Evolutionary conservation across 305 asterid species (phyloP).

Genomic region (Fraxinus albicans): DNA sequence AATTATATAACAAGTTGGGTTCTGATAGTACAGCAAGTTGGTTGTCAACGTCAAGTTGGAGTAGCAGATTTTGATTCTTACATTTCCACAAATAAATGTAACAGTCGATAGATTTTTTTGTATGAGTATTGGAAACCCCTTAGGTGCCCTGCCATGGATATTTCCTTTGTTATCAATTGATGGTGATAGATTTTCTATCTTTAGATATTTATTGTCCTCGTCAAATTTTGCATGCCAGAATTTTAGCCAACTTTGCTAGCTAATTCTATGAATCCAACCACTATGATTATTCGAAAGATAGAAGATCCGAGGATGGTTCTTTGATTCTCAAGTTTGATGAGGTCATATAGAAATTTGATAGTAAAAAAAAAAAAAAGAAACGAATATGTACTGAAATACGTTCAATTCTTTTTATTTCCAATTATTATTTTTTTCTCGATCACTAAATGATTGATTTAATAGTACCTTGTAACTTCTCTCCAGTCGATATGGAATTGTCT

Average conservation of each 20-base stretch:
- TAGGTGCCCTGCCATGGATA: neutral
- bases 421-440: neutral
- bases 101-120: neutral
- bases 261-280: neutral
- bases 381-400: neutral
- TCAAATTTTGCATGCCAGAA: neutral
- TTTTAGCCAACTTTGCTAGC: neutral
- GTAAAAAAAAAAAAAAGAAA: too few relatives aligned
- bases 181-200: neutral
- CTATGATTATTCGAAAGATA: neutral
- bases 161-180: neutral
- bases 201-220: too few relatives aligned
- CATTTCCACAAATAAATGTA: neutral
- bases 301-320: neutral
- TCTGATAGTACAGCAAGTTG: neutral
- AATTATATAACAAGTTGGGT: neutral
- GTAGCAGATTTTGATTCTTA: neutral
- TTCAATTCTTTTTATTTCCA: neutral
- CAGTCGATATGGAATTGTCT: neutral
- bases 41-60: neutral
- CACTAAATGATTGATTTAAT: neutral
- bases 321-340: too few relatives aligned
- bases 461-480: neutral
- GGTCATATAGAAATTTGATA: too few relatives aligned
- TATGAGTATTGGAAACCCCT: too few relatives aligned